Conservation (phyloP, 495 filamentous ascomycete genomes). For the Aspergillus nidulans region DNA sequence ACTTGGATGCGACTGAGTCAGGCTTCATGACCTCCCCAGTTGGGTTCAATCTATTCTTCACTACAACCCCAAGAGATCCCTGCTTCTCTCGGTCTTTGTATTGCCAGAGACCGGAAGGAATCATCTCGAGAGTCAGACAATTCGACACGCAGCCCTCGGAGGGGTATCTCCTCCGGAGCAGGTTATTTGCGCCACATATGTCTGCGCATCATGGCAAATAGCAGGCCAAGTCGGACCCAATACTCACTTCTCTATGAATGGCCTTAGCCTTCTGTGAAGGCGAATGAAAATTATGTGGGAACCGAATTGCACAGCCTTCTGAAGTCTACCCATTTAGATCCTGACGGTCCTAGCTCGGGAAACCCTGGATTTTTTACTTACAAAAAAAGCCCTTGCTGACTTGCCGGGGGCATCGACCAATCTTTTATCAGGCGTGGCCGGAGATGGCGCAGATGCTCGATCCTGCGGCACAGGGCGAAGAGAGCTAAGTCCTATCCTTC, state of each 20-base stretch:
- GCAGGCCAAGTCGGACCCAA: too few species aligned
- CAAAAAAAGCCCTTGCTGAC: too few species aligned
- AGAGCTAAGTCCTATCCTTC: not conserved
- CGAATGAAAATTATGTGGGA: too few species aligned
- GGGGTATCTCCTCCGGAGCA: not conserved
- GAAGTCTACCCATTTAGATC: too few species aligned
- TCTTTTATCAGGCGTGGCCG: not conserved
- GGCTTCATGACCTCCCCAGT: not conserved
- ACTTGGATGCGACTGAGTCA: not conserved
- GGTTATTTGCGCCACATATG: not conserved
- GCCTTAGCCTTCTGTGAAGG: too few species aligned
- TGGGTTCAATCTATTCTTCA: not conserved
- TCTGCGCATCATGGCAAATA: not conserved
- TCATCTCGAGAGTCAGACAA: not conserved
- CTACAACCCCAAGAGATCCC: not conserved
- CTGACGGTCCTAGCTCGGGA: too few species aligned
- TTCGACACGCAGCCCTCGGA: not conserved
- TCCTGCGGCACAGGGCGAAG: not conserved
- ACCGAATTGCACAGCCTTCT: too few species aligned
- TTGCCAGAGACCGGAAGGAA: not conserved
- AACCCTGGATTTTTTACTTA: too few species aligned
- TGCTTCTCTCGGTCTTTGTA: not conserved
- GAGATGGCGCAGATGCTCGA: not conserved
- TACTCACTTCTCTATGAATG: too few species aligned
- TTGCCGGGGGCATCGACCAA: not conserved